Base-by-base conservation (phyloP, 2,329 filamentous ascomycete species). In the Colletotrichum nymphaeae region DNA sequence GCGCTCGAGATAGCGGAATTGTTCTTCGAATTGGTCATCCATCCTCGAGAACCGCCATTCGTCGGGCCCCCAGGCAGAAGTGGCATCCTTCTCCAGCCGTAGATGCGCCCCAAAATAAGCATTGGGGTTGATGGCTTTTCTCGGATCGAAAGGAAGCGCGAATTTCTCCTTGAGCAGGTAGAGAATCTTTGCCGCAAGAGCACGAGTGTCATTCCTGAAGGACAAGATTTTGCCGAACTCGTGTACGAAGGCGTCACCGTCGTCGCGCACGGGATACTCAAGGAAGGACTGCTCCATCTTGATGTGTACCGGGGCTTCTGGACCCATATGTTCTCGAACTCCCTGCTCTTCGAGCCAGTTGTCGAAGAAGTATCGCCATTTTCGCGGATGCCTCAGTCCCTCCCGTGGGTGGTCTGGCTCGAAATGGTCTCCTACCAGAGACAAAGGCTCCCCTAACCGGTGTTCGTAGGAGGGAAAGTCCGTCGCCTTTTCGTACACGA, bases 201-300 rank as follows among this genome's bases (percentile, higher is more conserved):
- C 77, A 53, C 79, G 79, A 3, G 79, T 80, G 64, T 81, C 79
- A 63, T 74, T 76, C 7, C 80, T 78, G 69, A 81, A 81, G 9
- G 79, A 80, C 19, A 81, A 65, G 60, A 81, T 77, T 76, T 81
- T 81, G 76, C 80, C 80, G 66, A 80, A 81, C 67, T 79, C 77
- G 75, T 76, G 76, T 1, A 78, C 80, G 35, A 84, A 81, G 14
- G 75, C 76, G 56, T 77, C 74, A 46, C 82, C 82, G 74, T 84
- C 82, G 58, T 78, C 78, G 56, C 76, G 78, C 4, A 80, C 80
- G 11, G 83, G 83, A 63, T 83, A 84, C 59, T 83, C 79, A 55
- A 84, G 79, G 67, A 81, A 83, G 0, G 80, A 80, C 72, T 82
- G 82, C 56, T 78, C 79, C 32, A 79, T 73, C 64, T 68, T 68